Evolutionary conservation across 495 filamentous ascomycete genomes (phyloP), one percentile per base, ranked within the genome.

Genomic region (Collariella sp.): DNA sequence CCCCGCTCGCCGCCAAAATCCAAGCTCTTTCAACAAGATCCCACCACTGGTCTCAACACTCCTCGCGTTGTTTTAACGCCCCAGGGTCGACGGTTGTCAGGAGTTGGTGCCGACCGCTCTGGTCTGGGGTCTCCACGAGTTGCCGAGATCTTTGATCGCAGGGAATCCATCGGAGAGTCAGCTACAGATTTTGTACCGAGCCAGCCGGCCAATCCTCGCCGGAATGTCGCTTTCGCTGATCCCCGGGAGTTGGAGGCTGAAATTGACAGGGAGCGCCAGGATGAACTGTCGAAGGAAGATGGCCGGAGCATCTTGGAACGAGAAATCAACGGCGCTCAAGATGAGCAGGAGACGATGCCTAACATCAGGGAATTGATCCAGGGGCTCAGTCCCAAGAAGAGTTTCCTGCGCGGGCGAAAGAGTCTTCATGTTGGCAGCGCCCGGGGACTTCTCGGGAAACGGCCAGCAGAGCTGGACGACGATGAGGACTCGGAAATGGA

Each of bases 121-220:
- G 87, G 88, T 5, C 79, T 93, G 46, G 88, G 88, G 19, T 94
- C 88, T 4, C 88, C 88, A 7, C 80, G 78, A 15, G 80, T 94
- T 33, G 79, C 85, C 13, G 84, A 80, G 20, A 77, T 89, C 22
- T 78, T 93, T 33, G 86, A 89, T 43, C 79, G 82, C 46, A 80
- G 88, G 40, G 77, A 73, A 39, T 88, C 86, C 7, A 83, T 94
- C 53, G 79, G 82, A 24, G 83, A 90, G 47, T 72, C 74, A 15
- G 79, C 85, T 11, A 70, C 72, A 5, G 68, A 74, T 7, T 91
- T 93, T 61, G 68, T 80, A 45, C 80, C 84, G 0, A 68, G 64
- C 15, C 61, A 65, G 33, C 52, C 51, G 11, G 33, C 46, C 19
- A 55, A 52, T 16, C 15, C 63, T 59, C 50, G 72, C 52, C 57